A percentile compares a stretch with the other conserved stretches of the same genome.
Evolutionary conservation across 176 grass and related monocot genomes (phyloP).

Genomic region (Hordeum marinum): DNA sequence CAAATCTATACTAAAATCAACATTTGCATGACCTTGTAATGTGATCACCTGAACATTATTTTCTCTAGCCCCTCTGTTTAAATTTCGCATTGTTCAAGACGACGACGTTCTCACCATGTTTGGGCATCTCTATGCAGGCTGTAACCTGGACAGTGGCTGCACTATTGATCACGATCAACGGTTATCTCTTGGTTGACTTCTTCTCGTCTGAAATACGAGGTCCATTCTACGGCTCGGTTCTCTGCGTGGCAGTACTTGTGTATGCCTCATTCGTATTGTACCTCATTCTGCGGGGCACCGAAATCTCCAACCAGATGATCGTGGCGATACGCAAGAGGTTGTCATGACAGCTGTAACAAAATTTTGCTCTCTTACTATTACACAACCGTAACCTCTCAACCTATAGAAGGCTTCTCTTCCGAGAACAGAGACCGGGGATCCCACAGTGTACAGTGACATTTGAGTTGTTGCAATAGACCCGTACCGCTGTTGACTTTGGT

Average conservation of each 20-base stretch:
- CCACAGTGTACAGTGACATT: conserved; percentile 25
- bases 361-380: conserved; percentile 12
- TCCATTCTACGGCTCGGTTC: conserved; percentile 43
- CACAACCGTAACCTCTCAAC: conserved; percentile 10
- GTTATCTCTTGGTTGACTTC: conserved; percentile 88
- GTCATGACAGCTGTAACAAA: conserved; percentile 21
- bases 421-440: not conserved
- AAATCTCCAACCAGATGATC: conserved; percentile 37
- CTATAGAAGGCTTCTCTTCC: not conserved
- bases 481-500: not conserved
- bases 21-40: not conserved
- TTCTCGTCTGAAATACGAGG: conserved; percentile 76
- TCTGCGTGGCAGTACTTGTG: conserved; percentile 39
- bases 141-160: conserved; percentile 83
- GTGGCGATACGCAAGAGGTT: conserved; percentile 36
- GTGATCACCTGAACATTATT: not conserved
- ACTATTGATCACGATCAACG: conserved; percentile 82
- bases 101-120: not conserved
- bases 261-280: conserved; percentile 71
- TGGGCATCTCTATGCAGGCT: conserved; percentile 39
- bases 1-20: not conserved
- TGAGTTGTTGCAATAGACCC: not conserved
- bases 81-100: not conserved
- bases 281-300: conserved; percentile 59
- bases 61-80: not conserved